A percentile compares a stretch with the other conserved stretches of the same genome.
Conservation (phyloP, 2,329 filamentous ascomycete species). For the Hypoxylon rubiginosum region DNA sequence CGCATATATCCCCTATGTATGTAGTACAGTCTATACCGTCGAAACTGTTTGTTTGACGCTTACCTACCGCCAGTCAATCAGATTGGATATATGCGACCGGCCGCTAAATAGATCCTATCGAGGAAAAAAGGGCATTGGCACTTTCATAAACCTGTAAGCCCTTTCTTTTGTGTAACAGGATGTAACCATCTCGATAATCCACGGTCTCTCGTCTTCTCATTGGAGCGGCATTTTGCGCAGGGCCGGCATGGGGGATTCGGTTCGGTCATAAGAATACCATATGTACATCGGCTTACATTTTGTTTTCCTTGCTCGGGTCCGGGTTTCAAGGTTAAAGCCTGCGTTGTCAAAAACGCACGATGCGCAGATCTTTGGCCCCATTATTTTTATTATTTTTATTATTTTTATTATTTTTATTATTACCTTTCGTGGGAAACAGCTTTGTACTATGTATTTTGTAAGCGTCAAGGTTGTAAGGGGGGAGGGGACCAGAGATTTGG, state of each 20-base stretch:
- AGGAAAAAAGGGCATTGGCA: conserved; percentile 18
- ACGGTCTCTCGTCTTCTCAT: conserved; percentile 20
- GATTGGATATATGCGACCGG: conserved; percentile 24
- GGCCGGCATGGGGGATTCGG: conserved; percentile 4
- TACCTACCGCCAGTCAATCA: background rate
- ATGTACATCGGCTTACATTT: background rate
- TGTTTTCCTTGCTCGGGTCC: background rate
- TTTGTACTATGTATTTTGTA: too few relatives aligned
- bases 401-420: too few relatives aligned
- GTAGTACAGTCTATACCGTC: too few relatives aligned
- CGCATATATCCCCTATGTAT: background rate
- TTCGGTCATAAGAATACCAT: conserved; percentile 16
- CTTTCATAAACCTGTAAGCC: conserved; percentile 14
- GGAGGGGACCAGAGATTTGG: too few relatives aligned
- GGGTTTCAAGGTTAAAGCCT: background rate
- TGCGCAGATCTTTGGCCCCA: conserved; percentile 26
- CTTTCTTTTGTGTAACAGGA: conserved; percentile 30
- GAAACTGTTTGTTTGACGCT: too few relatives aligned
- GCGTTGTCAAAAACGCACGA: conserved; percentile 6
- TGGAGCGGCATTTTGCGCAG: conserved; percentile 29
- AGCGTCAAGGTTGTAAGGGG: too few relatives aligned
- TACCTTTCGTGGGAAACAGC: conserved; percentile 18
- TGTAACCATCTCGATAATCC: conserved; percentile 19
- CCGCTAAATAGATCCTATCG: conserved; percentile 28
- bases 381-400: background rate